Conservation (phyloP, 1,284 basidiomycete species). For the Lignosus rhinocerotis region DNA sequence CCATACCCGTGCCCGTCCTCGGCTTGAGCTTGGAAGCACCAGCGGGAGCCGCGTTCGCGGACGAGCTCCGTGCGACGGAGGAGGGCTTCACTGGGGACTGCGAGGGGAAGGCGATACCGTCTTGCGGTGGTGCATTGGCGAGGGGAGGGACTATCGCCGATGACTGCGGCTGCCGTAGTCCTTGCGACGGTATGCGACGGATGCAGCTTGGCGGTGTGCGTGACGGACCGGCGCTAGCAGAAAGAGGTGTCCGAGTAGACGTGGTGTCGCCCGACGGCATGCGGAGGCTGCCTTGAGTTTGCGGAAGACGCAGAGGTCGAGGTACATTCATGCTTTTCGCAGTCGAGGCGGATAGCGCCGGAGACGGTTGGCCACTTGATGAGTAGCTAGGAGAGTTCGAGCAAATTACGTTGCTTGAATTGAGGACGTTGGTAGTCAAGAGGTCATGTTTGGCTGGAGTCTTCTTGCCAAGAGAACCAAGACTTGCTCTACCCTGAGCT, state of each 20-base stretch:
- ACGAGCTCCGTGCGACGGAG: conserved; percentile 3
- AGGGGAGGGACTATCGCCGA: background rate
- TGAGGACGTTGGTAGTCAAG: background rate
- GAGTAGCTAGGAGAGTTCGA: conserved; percentile 4
- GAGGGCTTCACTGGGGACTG: conserved; percentile 9
- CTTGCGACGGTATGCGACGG: conserved; percentile 5
- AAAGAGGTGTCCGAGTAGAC: conserved; percentile 4
- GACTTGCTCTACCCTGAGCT: background rate
- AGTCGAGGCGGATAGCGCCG: background rate
- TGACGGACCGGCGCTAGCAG: conserved; percentile 4
- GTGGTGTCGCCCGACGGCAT: conserved; percentile 4
- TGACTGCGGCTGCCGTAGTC: background rate
- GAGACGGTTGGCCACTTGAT: background rate
- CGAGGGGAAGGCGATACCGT: conserved; percentile 12
- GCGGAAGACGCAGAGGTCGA: conserved; percentile 25
- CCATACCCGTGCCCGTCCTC: conserved; percentile 70
- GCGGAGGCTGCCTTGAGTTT: conserved; percentile 16
- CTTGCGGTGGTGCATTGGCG: conserved; percentile 9
- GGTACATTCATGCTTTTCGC: conserved; percentile 15
- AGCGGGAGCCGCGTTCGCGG: conserved; percentile 12
- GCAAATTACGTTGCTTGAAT: background rate
- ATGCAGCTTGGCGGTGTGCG: conserved; percentile 5
- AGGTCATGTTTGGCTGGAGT: conserved; percentile 10
- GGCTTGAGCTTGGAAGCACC: conserved; percentile 42
- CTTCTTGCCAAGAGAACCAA: conserved; percentile 10